phyloP scores from a whole-genome alignment of 2,329 filamentous ascomycete species.

The Diaporthe eres region DNA sequence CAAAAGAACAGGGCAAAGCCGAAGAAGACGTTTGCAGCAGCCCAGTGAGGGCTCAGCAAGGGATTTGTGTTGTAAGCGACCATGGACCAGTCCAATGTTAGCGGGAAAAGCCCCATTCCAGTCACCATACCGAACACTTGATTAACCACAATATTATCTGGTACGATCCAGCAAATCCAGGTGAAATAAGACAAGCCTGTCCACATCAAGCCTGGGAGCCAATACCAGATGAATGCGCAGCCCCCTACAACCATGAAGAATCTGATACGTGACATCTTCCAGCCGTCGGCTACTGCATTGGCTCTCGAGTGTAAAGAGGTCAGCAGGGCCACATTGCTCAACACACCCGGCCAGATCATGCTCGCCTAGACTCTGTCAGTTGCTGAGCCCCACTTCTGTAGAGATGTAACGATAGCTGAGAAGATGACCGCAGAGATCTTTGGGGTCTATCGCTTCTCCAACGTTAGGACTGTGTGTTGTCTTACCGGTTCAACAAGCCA shows the following conservation, averaged over 20 bases:
- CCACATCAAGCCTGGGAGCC: constrained; percentile 74
- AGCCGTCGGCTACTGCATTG: constrained; percentile 54
- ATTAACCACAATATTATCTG: constrained; percentile 73
- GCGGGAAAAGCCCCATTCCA: constrained; percentile 73
- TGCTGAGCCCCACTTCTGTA: not conserved
- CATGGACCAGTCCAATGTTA: constrained; percentile 76
- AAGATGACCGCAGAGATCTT: not conserved
- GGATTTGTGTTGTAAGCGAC: constrained; percentile 57
- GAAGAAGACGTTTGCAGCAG: constrained; percentile 61
- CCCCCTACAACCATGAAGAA: constrained; percentile 54
- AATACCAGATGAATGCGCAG: constrained; percentile 69
- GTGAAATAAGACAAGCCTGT: constrained; percentile 74
- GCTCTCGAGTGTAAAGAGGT: constrained; percentile 54
- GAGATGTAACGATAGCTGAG: no score
- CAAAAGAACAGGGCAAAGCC: constrained; percentile 61
- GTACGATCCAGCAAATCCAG: constrained; percentile 74
- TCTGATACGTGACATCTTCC: constrained; percentile 54
- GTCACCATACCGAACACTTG: constrained; percentile 75
- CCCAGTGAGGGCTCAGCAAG: constrained; percentile 58
- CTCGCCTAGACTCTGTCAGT: constrained; percentile 43
- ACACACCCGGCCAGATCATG: constrained; percentile 56
- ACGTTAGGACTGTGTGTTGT: not conserved
- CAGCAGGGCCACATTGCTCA: constrained; percentile 55
- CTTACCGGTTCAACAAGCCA: constrained; percentile 53
- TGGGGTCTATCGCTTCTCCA: not conserved